Base-by-base conservation (phyloP, 1,139 yeast species). In the Pichiaceae sp. region DNA sequence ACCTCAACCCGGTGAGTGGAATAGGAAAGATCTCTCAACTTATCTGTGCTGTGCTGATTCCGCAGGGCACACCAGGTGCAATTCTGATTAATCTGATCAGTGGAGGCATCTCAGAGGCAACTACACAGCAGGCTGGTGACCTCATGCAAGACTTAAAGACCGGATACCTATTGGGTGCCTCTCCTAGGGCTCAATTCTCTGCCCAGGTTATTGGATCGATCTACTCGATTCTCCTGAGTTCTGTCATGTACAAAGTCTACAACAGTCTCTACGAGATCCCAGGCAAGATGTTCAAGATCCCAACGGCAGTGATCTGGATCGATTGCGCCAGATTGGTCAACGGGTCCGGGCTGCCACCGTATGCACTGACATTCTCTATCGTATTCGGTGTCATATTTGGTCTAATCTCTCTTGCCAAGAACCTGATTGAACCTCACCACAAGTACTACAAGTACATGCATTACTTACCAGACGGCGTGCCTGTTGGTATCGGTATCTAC, bases 51-150 rank as follows among this genome's bases (percentile, higher is more conserved):
- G 54, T 84, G 7, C 69, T 89, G 4, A 69, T 87, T n/a, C 95
- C 96, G 1, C 29, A 27, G 17, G 66, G 67, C 14, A 60, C 67
- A 34, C 83, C 80, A 43, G 87, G 93, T 2, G 75, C 85, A 14
- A 83, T 91, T 3, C 63, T 91, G 29, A 78, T 87, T 35, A 91
- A 91, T 54, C 65, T 91, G 38, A 80, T 91, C 3, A 96, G 97
- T 3, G 98, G 98, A 14, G 97, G 96, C 6, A 79, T 91, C 25
- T 94, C 97, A 1, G 98, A 91, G 60, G 97, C 98, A 1, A 97
- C 98, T 6, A 96, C 98, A 2, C 97, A 91, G 59, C 98, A 91
- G 59, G 96, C 97, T 1, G 98, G 98, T 14, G 98, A 91, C 60
- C 66, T 91, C 53, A 85, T 89, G 95, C 97, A 91, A 64, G 98